Percentiles rank a stretch among this genome's conserved stretches.
Conservation (phyloP, 1,284 basidiomycete species). For the Boletus sp. region DNA sequence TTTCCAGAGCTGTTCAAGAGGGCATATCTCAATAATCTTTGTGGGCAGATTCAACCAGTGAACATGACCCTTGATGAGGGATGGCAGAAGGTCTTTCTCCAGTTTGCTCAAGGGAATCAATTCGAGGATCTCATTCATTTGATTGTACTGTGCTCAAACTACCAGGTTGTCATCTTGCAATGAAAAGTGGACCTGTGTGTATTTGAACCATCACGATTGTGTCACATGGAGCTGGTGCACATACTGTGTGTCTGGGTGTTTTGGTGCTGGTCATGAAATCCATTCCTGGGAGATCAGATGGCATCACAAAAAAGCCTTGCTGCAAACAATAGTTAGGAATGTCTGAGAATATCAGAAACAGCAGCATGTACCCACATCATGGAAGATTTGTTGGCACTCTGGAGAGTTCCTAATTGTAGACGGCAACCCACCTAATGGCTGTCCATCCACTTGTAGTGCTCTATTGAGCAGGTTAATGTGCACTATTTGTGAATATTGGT, state of each 20-base stretch:
- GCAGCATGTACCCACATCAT: constrained; percentile 19
- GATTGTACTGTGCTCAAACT: neutral
- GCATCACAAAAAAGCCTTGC: constrained; percentile 39
- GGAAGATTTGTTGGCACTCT: constrained; percentile 24
- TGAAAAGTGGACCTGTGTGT: neutral
- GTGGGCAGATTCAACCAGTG: neutral
- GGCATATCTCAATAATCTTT: neutral
- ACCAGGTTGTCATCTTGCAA: neutral
- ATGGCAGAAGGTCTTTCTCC: neutral
- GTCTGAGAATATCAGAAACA: neutral
- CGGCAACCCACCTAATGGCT: neutral
- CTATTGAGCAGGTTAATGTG: neutral
- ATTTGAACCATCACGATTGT: neutral
- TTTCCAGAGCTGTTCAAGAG: neutral
- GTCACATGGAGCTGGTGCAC: neutral
- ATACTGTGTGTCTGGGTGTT: neutral
- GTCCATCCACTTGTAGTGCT: neutral
- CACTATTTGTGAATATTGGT: neutral
- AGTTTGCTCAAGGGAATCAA: neutral
- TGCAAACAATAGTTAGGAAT: constrained; percentile 10
- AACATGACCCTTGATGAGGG: neutral
- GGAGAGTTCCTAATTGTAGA: neutral
- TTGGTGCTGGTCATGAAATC: constrained; percentile 9
- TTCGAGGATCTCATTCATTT: neutral
- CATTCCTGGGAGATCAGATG: constrained; percentile 34